Evolutionary conservation across 2,329 filamentous ascomycete genomes (phyloP), one percentile per base, ranked within the genome.

Genomic region (Ophiostoma angusticollis): DNA sequence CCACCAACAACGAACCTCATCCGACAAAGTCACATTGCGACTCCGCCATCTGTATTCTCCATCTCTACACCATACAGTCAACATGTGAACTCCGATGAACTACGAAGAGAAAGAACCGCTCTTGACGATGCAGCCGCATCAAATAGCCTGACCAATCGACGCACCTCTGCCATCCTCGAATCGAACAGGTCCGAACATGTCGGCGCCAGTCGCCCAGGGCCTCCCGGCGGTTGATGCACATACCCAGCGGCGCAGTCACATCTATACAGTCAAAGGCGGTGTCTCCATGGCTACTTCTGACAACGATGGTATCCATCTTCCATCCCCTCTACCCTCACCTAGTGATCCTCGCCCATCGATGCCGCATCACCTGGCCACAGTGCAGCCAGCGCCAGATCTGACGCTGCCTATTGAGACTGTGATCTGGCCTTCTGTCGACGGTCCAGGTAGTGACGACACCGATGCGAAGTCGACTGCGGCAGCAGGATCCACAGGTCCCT

Each of bases 261-360:
- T n/a, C 5, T 18, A 18, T 19, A 1, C 9, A 11, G 37, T 28
- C 6, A 34, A 34, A 19, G 18, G 37, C 18, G n/a, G n/a, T n/a
- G n/a, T n/a, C 25, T 28, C 24, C 19, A 18, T 30, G n/a, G 21
- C 31, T 3, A 22, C 17, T n/a, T 8, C 24, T n/a, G 29, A 5
- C 13, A 25, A 36, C 16, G 27, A 16, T 32, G 16, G 23, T 13
- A 9, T 35, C 27, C 39, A 32, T 14, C 39, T 41, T 2, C 39
- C 33, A 7, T 41, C 39, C 4, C 39, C 39, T 8, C 14, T 12
- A 6, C 39, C 39, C 4, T 41, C 39, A 5, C 39, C 39, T 11
- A 27, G 14, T 17, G 38, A 40, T 3, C n/a, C 21, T 13, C 31
- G n/a, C n/a, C n/a, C n/a, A n/a, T n/a, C n/a, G n/a, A n/a, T n/a